Conservation (phyloP, 176 grass and related monocot species). For the Phoenix dactylifera region DNA sequence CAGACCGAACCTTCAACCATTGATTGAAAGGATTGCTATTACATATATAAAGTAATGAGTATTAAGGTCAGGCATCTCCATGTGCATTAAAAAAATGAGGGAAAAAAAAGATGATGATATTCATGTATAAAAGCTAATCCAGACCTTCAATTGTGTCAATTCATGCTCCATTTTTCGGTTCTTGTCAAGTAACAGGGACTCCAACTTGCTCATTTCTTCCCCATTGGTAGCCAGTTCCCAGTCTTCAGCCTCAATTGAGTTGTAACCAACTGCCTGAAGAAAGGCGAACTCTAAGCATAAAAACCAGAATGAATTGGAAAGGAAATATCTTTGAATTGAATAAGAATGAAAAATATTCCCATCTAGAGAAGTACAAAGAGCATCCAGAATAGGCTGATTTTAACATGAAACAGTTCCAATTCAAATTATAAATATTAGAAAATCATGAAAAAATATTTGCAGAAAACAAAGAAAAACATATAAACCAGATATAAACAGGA, state of each 20-base stretch:
- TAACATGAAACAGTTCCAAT: too few relatives aligned
- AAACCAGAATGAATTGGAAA: constrained; percentile 14
- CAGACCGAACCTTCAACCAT: too few relatives aligned
- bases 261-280: constrained; percentile 89
- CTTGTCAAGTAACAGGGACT: constrained; percentile 96
- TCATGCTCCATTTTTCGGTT: constrained; percentile 99
- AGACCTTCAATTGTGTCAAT: constrained; percentile 92
- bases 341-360: too few relatives aligned
- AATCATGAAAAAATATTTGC: too few relatives aligned
- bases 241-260: constrained; percentile 99
- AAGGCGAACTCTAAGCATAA: constrained; percentile 10
- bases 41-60: too few relatives aligned
- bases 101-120: background rate
- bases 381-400: too few relatives aligned
- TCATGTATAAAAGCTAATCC: constrained; percentile 2
- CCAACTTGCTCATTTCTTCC: constrained; percentile 99
- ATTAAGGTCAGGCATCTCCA: too few relatives aligned
- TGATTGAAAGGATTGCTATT: too few relatives aligned
- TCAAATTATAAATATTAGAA: too few relatives aligned
- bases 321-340: background rate
- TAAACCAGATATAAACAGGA: too few relatives aligned
- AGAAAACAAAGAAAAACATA: too few relatives aligned
- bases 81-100: background rate
- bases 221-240: constrained; percentile 95
- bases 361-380: too few relatives aligned